Conservation (phyloP, 129 eudicot genomes). For the Kitagawia praeruptora region DNA sequence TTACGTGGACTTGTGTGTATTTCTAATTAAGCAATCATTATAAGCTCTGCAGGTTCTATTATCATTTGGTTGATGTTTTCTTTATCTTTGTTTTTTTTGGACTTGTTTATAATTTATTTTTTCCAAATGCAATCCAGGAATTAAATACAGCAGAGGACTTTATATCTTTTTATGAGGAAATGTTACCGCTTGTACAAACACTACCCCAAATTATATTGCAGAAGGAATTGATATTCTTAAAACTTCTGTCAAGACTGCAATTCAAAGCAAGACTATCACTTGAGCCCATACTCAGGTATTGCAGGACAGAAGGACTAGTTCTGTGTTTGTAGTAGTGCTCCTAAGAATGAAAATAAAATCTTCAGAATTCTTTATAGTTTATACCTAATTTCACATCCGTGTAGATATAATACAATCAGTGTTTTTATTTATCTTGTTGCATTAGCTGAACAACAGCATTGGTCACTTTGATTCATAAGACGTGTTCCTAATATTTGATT, state of each 20-base stretch:
- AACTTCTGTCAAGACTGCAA: slow-evolving; percentile 61
- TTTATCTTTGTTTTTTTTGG: no score
- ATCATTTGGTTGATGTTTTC: neutral
- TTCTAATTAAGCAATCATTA: neutral
- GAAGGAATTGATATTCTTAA: slow-evolving; percentile 53
- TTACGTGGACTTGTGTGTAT: neutral
- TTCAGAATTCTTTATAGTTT: neutral
- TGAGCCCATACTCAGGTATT: slow-evolving; percentile 76
- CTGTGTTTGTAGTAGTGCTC: neutral
- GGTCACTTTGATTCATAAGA: neutral
- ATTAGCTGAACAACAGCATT: neutral
- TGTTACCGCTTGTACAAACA: slow-evolving; percentile 76
- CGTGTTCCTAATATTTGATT: neutral
- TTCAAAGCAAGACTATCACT: slow-evolving; percentile 69
- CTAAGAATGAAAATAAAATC: neutral
- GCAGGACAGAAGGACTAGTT: neutral
- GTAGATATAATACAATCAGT: neutral
- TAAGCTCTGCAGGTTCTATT: neutral
- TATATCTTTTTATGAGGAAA: slow-evolving; percentile 83
- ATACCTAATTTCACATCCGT: neutral
- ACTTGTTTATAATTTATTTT: neutral
- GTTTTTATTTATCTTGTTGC: neutral
- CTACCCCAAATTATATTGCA: slow-evolving; percentile 66
- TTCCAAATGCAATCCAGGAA: slow-evolving; percentile 40
- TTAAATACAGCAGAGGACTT: slow-evolving; percentile 87